Evolutionary conservation across 257 asterid species (phyloP).

Genomic region (Ajuga chamaepitys): DNA sequence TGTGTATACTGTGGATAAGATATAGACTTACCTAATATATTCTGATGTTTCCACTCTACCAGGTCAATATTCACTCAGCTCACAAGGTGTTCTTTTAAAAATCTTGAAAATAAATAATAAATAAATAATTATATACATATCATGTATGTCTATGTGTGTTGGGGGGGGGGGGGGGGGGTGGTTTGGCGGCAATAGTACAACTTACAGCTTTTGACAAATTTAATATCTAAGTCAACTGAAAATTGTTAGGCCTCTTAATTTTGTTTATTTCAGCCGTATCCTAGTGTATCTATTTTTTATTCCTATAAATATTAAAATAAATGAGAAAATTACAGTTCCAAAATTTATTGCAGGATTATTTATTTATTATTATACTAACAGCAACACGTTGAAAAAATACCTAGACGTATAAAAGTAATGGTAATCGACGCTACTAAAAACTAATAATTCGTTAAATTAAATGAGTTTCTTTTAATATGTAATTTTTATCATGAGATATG

Average conservation of each 20-base stretch:
- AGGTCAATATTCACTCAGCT: conserved; percentile 9
- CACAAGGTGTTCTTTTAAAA: neutral
- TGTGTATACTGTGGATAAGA: conserved; percentile 8
- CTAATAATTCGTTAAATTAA: no score
- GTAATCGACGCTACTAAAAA: no score
- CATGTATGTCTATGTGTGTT: neutral
- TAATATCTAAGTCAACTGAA: conserved; percentile 21
- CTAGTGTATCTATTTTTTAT: conserved; percentile 11
- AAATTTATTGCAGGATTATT: neutral
- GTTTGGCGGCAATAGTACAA: conserved; percentile 9
- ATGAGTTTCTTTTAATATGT: no score
- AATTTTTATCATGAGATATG: no score
- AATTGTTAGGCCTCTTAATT: neutral
- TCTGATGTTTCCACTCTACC: conserved; percentile 17
- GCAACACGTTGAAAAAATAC: no score
- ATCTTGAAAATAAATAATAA: no score
- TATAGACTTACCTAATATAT: conserved; percentile 17
- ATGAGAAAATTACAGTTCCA: neutral
- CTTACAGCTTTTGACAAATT: neutral
- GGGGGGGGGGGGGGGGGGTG: no score
- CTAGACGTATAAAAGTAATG: no score
- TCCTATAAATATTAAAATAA: neutral
- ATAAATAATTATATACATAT: no score
- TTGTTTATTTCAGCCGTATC: conserved; percentile 7
- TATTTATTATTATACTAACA: no score